Conservation (phyloP, 1,284 basidiomycete species). For the Trichosporon asahii region DNA sequence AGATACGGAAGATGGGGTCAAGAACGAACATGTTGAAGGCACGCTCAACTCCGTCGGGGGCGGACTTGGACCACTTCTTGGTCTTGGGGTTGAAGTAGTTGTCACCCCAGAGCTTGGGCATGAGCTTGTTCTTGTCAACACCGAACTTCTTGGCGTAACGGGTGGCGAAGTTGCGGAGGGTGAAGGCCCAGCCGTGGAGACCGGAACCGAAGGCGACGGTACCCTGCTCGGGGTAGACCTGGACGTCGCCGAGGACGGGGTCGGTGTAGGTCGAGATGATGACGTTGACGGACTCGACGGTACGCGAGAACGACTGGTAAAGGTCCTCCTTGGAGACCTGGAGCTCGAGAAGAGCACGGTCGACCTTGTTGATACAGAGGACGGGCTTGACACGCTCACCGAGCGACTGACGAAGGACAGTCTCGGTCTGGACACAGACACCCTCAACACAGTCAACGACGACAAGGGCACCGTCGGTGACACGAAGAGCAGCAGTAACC, state of each 20-base stretch:
- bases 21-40: slow-evolving; percentile 96
- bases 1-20: slow-evolving; percentile 98
- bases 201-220: slow-evolving; percentile 99
- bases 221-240: slow-evolving; percentile 98
- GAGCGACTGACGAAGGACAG: slow-evolving; percentile 95
- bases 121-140: slow-evolving; percentile 98
- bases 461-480: slow-evolving; percentile 97
- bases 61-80: slow-evolving; percentile 92
- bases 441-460: slow-evolving; percentile 99
- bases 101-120: slow-evolving; percentile 98
- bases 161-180: slow-evolving; percentile 91
- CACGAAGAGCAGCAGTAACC: slow-evolving; percentile 98
- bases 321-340: slow-evolving; percentile 97
- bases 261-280: slow-evolving; percentile 99
- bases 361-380: slow-evolving; percentile 99
- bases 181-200: slow-evolving; percentile 99
- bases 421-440: slow-evolving; percentile 99
- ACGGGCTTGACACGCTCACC: slow-evolving; percentile 99
- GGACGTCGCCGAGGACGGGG: slow-evolving; percentile 89
- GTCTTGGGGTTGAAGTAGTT: slow-evolving; percentile 99
- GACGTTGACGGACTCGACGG: slow-evolving; percentile 97
- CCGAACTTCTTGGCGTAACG: slow-evolving; percentile 99
- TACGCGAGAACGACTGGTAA: slow-evolving; percentile 96
- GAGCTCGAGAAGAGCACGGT: slow-evolving; percentile 97
- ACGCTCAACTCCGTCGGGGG: slow-evolving; percentile 82